phyloP scores from a whole-genome alignment of 768 basidiomycete genomes.

The Dacryopinax primogenitus region DNA sequence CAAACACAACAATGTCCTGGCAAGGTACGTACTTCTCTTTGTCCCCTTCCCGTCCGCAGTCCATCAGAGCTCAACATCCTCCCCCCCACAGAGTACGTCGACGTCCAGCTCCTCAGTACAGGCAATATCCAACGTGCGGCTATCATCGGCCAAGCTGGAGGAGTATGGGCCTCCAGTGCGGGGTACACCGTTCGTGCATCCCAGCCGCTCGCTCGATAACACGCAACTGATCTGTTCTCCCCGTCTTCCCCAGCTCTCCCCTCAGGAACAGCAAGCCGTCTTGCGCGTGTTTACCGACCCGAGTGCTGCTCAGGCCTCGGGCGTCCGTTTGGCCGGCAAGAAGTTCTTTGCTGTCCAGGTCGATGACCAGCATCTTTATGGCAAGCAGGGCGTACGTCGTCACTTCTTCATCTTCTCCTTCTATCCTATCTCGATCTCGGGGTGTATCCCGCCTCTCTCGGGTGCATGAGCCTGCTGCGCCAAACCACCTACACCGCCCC shows the following conservation, averaged over 20 bases:
- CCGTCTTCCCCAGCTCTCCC: conserved; percentile 37
- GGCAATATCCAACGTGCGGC: conserved; percentile 66
- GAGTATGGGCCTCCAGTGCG: conserved; percentile 56
- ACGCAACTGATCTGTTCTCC: neutral
- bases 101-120: conserved; percentile 60
- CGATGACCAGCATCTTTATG: conserved; percentile 44
- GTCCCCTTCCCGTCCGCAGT: neutral
- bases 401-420: neutral
- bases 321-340: conserved; percentile 48
- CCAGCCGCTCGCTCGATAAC: neutral
- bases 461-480: too few species aligned
- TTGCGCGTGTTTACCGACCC: conserved; percentile 36
- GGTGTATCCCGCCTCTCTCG: too few species aligned
- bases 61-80: neutral
- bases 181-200: conserved; percentile 45
- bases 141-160: conserved; percentile 58
- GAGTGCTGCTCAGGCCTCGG: conserved; percentile 36
- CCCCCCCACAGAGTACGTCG: conserved; percentile 54
- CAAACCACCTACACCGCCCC: neutral
- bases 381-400: conserved; percentile 61
- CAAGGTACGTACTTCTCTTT: conserved; percentile 35
- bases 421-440: neutral
- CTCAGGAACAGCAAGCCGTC: conserved; percentile 51
- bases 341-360: conserved; percentile 64
- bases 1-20: conserved; percentile 46